These are phyloP conservation scores for Euclidium syriacum DNA, from an alignment of 345 rosid species.

Conservation along the genomic window DNA sequence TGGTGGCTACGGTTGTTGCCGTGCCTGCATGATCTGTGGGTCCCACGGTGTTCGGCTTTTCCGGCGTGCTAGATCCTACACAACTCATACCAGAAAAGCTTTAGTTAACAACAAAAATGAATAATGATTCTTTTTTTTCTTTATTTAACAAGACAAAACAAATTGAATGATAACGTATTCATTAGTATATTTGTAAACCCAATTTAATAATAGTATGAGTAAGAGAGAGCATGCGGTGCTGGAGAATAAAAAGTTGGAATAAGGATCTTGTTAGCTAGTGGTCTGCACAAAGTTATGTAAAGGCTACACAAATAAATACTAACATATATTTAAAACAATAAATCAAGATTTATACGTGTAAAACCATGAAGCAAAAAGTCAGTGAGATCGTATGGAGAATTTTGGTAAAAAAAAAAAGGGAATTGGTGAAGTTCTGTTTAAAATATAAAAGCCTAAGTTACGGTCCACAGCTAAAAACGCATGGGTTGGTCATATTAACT, in stretches of 20 bases:
- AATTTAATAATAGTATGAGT: constrained; percentile 8
- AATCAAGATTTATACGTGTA: too few species aligned
- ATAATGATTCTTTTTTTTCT: constrained; percentile 11
- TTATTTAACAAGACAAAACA: constrained; percentile 16
- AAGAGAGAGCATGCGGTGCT: constrained; percentile 19
- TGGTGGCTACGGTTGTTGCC: not conserved
- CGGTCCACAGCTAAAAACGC: constrained; percentile 17
- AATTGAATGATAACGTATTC: constrained; percentile 21
- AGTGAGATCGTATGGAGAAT: not conserved
- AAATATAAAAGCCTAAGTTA: not conserved
- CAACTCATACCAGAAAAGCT: constrained; percentile 10
- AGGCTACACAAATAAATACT: not conserved
- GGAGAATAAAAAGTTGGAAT: constrained; percentile 8
- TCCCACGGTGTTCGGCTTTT: constrained; percentile 38
- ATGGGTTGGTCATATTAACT: constrained; percentile 16
- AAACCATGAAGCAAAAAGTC: not conserved
- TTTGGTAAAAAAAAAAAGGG: not conserved
- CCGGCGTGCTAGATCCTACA: constrained; percentile 53
- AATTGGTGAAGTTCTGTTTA: not conserved
- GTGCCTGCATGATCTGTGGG: constrained; percentile 33
- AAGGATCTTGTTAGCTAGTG: not conserved
- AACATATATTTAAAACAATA: not conserved
- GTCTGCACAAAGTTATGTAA: constrained; percentile 15
- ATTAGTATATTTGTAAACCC: not conserved
- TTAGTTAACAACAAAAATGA: not conserved